phyloP scores from a whole-genome alignment of 225 moss, liverwort and hornwort species.

The Anthoceros angustus region DNA sequence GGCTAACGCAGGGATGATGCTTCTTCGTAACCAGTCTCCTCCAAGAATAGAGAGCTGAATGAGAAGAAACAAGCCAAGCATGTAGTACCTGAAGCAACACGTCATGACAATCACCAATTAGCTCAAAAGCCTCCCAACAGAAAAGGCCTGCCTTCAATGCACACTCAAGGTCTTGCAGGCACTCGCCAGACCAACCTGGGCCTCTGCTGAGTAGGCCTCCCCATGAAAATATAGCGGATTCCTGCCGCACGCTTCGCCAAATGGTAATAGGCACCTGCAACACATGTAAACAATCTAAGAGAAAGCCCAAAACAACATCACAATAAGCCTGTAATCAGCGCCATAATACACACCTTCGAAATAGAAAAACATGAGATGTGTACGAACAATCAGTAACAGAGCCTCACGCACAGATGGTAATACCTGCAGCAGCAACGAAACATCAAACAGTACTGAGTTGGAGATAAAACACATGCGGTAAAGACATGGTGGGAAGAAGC shows the following conservation, averaged over 20 bases:
- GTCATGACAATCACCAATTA: not conserved
- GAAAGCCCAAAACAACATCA: not conserved
- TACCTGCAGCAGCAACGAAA: conserved; percentile 32
- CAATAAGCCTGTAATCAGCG: not conserved
- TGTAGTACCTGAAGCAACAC: conserved; percentile 63
- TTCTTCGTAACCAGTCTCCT: conserved; percentile 86
- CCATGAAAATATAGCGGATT: conserved; percentile 77
- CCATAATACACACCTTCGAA: conserved; percentile 58
- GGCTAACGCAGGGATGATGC: conserved; percentile 56
- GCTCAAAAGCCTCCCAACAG: not conserved
- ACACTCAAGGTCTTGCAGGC: not conserved
- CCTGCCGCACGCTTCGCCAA: conserved; percentile 83
- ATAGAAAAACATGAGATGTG: conserved; percentile 95
- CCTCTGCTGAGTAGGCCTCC: conserved; percentile 76
- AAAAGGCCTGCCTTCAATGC: not conserved
- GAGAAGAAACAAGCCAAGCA: conserved; percentile 91
- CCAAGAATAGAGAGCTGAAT: conserved; percentile 88
- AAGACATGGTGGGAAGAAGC: not conserved
- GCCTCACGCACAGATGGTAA: conserved; percentile 90
- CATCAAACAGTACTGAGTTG: not conserved
- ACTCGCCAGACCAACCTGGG: conserved; percentile 43
- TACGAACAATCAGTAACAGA: conserved; percentile 61
- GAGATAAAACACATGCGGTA: not conserved
- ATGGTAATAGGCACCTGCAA: conserved; percentile 79
- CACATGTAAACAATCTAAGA: not conserved